A percentile compares a stretch with the other conserved stretches of the same genome.
These are phyloP conservation scores for Xylaria sp. DNA, from an alignment of 2,329 filamentous ascomycete species.

Conservation along the genomic window DNA sequence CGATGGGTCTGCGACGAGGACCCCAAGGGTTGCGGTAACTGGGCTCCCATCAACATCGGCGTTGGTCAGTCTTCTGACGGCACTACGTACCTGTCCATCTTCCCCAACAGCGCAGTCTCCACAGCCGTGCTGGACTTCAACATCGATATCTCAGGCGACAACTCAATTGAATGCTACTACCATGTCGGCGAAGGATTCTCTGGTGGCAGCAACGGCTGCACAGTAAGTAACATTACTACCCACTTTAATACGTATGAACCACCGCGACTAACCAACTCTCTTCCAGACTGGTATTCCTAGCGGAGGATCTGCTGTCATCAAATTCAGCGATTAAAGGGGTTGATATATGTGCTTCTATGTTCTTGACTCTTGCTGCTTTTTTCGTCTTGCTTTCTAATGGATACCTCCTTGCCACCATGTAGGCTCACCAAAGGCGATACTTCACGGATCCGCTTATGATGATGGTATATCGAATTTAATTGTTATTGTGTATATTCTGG, in stretches of 20 bases:
- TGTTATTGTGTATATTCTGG: slow-evolving; percentile 51
- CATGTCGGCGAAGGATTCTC: slow-evolving; percentile 69
- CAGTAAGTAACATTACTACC: slow-evolving; percentile 68
- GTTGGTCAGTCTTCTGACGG: slow-evolving; percentile 72
- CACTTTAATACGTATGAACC: slow-evolving; percentile 35
- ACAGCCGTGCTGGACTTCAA: slow-evolving; percentile 77
- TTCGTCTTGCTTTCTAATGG: slow-evolving; percentile 50
- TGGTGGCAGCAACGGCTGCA: slow-evolving; percentile 75
- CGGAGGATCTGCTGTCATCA: slow-evolving; percentile 58
- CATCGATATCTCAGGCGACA: slow-evolving; percentile 78
- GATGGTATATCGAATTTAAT: slow-evolving; percentile 49
- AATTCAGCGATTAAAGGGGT: slow-evolving; percentile 53
- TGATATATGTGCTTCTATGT: slow-evolving; percentile 33
- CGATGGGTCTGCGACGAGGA: slow-evolving; percentile 70
- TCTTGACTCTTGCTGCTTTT: slow-evolving; percentile 43
- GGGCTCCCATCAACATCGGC: slow-evolving; percentile 86
- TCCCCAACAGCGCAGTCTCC: slow-evolving; percentile 84
- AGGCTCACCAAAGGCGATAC: slow-evolving; percentile 41
- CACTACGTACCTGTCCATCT: slow-evolving; percentile 82
- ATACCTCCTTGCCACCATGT: slow-evolving; percentile 50
- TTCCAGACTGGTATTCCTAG: slow-evolving; percentile 57
- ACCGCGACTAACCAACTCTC: slow-evolving; percentile 24
- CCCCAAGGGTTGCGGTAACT: slow-evolving; percentile 77
- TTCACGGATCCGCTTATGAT: slow-evolving; percentile 41
- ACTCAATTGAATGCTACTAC: slow-evolving; percentile 70